Conservation (phyloP, 2,329 filamentous ascomycete genomes). For the Penicillium hesseltinei region DNA sequence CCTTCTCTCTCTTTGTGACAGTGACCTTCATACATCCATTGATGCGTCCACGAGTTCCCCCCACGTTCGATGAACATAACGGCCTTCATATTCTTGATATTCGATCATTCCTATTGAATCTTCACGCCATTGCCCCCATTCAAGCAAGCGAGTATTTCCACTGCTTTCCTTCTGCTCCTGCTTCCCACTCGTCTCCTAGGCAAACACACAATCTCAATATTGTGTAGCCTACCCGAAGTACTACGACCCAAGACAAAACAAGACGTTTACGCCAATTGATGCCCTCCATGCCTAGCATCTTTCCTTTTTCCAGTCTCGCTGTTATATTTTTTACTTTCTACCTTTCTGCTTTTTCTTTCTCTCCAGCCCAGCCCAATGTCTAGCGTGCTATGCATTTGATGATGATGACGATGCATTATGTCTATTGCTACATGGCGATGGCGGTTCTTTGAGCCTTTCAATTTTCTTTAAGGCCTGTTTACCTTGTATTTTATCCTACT, state of each 20-base stretch:
- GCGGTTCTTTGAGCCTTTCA: constrained; percentile 1
- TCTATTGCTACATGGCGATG: constrained; percentile 2
- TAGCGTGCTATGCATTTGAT: constrained; percentile 7
- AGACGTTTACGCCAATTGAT: constrained; percentile 13
- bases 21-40: constrained; percentile 1
- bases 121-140: background rate
- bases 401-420: constrained; percentile 5
- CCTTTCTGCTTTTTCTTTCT: background rate
- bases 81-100: constrained; percentile 8
- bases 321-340: background rate
- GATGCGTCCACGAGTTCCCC: constrained; percentile 21
- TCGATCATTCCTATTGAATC: background rate
- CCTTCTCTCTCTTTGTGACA: background rate
- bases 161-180: background rate
- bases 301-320: constrained; percentile 1
- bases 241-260: constrained; percentile 11
- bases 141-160: constrained; percentile 1
- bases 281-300: constrained; percentile 10
- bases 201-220: constrained; percentile 4
- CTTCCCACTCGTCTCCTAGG: background rate
- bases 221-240: background rate
- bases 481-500: background rate
- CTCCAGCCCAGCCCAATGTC: constrained; percentile 11
- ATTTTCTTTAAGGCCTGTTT: background rate
- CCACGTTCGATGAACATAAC: constrained; percentile 20